phyloP scores from a whole-genome alignment of 129 eudicot genomes.

The Lactuca saligna region DNA sequence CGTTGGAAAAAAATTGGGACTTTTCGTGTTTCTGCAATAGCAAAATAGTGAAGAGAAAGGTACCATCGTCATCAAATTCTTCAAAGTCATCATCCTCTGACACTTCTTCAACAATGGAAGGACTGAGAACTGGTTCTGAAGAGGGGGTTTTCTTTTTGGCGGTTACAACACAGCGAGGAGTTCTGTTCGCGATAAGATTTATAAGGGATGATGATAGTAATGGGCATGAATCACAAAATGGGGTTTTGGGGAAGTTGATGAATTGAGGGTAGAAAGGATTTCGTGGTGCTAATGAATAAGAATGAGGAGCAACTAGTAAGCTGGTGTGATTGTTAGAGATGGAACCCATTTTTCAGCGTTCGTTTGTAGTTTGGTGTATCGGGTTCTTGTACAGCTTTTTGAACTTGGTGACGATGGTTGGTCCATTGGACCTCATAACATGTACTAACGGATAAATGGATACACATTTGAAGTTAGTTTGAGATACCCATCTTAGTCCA shows the following conservation, averaged over 20 bases:
- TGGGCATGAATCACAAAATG: constrained; percentile 18
- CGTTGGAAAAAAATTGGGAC: neutral
- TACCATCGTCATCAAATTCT: constrained; percentile 37
- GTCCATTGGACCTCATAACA: neutral
- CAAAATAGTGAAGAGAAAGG: neutral
- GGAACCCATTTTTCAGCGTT: constrained; percentile 24
- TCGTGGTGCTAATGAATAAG: neutral
- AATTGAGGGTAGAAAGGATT: neutral
- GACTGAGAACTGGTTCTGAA: constrained; percentile 44
- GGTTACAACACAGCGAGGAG: constrained; percentile 15
- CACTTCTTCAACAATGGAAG: constrained; percentile 56
- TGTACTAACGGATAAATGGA: no score
- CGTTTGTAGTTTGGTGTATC: constrained; percentile 9
- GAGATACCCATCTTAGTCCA: no score
- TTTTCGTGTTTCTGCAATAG: neutral
- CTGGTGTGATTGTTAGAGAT: constrained; percentile 18
- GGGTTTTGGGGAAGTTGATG: constrained; percentile 22
- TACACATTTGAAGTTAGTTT: no score
- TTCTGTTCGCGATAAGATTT: constrained; percentile 7
- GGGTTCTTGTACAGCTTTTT: neutral
- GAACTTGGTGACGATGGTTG: neutral
- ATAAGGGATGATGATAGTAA: constrained; percentile 8
- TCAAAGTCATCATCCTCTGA: constrained; percentile 47
- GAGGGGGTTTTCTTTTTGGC: constrained; percentile 53
- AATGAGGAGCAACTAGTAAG: constrained; percentile 13